A percentile compares a stretch with the other conserved stretches of the same genome.
Evolutionary conservation across 2,329 filamentous ascomycete genomes (phyloP).

Genomic region (Fusarium sp.): DNA sequence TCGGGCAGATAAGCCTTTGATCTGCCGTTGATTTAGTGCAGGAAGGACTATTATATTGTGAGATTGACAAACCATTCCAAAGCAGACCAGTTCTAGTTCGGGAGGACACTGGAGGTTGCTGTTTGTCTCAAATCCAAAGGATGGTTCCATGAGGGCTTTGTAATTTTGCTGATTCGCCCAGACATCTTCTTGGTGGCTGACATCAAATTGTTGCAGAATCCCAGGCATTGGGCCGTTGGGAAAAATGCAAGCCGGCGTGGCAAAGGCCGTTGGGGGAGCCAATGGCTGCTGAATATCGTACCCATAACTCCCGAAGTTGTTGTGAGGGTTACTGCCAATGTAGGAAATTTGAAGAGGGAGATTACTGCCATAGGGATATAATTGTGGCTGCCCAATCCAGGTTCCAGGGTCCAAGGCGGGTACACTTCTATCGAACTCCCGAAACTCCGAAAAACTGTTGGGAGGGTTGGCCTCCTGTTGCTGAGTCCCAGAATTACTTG

Average conservation of each 20-base stretch:
- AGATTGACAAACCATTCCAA: neutral
- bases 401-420: neutral
- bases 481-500: neutral
- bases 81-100: neutral
- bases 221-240: neutral
- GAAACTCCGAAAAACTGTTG: neutral
- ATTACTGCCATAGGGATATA: accelerated
- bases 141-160: neutral
- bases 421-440: neutral
- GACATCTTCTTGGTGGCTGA: neutral
- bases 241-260: neutral
- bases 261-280: neutral
- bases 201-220: neutral
- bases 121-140: neutral
- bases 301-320: neutral
- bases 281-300: neutral
- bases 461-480: neutral
- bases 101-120: neutral
- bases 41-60: neutral
- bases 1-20: neutral
- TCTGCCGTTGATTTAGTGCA: neutral
- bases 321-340: neutral
- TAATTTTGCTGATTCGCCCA: neutral
- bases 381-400: neutral
- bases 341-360: neutral